Evolutionary conservation across 2,329 filamentous ascomycete species (phyloP).

Genomic region (Trematosphaeria pertusa): DNA sequence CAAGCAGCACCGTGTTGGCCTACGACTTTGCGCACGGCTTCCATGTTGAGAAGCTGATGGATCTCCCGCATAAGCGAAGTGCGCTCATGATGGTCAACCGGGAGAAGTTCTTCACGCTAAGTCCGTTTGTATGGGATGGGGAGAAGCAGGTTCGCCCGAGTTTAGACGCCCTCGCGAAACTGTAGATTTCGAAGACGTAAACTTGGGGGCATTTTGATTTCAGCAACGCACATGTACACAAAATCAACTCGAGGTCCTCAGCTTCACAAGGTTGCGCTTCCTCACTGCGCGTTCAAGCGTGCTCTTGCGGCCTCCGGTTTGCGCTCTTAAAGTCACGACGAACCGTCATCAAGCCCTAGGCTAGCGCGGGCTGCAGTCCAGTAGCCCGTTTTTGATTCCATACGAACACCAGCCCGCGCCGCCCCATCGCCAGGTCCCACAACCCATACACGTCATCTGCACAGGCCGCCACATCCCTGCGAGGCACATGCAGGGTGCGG

Average conservation of each 20-base stretch:
- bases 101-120: slow-evolving; percentile 74
- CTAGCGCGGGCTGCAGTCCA: no score
- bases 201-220: background rate
- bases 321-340: background rate
- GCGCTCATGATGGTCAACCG: slow-evolving; percentile 70
- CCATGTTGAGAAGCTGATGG: slow-evolving; percentile 74
- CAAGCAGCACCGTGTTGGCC: slow-evolving; percentile 71
- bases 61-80: slow-evolving; percentile 74
- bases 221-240: no score
- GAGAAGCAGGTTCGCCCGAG: slow-evolving; percentile 45
- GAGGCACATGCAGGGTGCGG: slow-evolving; percentile 31
- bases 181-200: slow-evolving; percentile 24
- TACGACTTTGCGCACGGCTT: slow-evolving; percentile 80
- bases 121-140: slow-evolving; percentile 57
- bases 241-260: no score
- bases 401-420: no score
- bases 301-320: no score
- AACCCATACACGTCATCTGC: slow-evolving; percentile 10
- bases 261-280: no score
- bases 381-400: no score
- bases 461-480: background rate
- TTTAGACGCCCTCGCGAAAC: slow-evolving; percentile 40
- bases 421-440: no score
- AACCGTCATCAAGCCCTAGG: background rate
- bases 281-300: no score